Conservation (phyloP, 441 rosid genomes). For the Kokia cookei region DNA sequence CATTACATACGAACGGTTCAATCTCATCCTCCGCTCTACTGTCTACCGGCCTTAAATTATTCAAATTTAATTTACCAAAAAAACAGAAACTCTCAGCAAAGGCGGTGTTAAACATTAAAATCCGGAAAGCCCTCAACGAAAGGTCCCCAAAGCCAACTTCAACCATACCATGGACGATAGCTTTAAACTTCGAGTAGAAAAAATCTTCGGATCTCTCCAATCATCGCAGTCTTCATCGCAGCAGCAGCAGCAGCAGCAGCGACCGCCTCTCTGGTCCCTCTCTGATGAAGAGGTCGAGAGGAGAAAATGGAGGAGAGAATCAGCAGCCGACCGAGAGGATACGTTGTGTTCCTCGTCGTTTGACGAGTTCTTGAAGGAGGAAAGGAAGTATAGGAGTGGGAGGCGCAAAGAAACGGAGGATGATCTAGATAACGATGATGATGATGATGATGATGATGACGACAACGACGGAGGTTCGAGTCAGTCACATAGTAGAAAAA, state of each 20-base stretch:
- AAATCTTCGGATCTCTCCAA: conserved; percentile 49
- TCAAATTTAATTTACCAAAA: too few species aligned
- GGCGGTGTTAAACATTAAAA: not conserved
- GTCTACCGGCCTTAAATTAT: too few species aligned
- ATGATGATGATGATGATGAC: conserved; percentile 5
- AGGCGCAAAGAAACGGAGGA: conserved; percentile 16
- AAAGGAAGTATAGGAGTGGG: conserved; percentile 11
- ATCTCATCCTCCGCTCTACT: too few species aligned
- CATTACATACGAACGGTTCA: too few species aligned
- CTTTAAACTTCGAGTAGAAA: conserved; percentile 33
- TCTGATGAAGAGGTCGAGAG: conserved; percentile 26
- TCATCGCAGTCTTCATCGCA: conserved; percentile 28
- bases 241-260: conserved; percentile 10
- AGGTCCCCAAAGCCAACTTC: not conserved
- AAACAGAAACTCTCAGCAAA: not conserved
- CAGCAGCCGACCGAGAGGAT: conserved; percentile 34
- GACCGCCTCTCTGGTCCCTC: conserved; percentile 42
- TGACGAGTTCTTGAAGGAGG: conserved; percentile 31
- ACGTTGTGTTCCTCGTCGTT: conserved; percentile 50
- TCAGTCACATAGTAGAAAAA: not conserved
- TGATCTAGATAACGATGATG: conserved; percentile 15
- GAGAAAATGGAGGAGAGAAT: conserved; percentile 43
- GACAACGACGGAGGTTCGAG: not conserved
- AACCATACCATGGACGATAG: conserved; percentile 28
- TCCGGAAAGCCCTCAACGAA: not conserved